A percentile compares a stretch with the other conserved stretches of the same genome.
Evolutionary conservation across 2,329 filamentous ascomycete species (phyloP).

Genomic region (Hypoxylon sp.): DNA sequence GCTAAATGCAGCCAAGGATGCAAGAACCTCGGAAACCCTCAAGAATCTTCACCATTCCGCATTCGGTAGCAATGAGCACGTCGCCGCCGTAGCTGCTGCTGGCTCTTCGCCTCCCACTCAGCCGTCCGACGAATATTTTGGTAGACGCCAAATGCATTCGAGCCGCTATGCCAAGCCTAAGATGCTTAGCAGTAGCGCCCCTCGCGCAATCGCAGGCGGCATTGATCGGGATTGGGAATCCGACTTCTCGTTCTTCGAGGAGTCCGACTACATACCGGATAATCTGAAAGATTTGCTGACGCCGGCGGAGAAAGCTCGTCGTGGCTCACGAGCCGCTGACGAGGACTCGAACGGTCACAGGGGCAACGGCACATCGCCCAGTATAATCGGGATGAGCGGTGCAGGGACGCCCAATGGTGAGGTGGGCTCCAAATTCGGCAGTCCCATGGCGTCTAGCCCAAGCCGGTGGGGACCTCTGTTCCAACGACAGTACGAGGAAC

Average conservation of each 20-base stretch:
- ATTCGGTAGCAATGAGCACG: conserved; percentile 74
- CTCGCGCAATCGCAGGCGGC: conserved; percentile 71
- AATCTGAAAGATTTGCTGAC: conserved; percentile 74
- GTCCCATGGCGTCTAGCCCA: conserved; percentile 68
- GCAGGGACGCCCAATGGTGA: conserved; percentile 57
- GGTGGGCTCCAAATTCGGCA: conserved; percentile 68
- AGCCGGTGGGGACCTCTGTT: conserved; percentile 72
- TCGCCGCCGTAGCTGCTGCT: conserved; percentile 60
- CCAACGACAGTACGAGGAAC: conserved; percentile 70
- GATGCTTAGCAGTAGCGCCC: conserved; percentile 75
- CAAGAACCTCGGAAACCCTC: conserved; percentile 71
- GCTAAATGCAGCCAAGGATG: conserved; percentile 70
- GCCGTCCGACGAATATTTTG: conserved; percentile 68
- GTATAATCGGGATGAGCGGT: conserved; percentile 54
- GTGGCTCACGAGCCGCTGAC: conserved; percentile 70
- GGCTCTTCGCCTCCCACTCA: conserved; percentile 51
- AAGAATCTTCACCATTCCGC: conserved; percentile 75
- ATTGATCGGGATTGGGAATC: conserved; percentile 74
- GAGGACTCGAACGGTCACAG: conserved; percentile 58
- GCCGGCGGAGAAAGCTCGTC: conserved; percentile 73
- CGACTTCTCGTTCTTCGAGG: conserved; percentile 81
- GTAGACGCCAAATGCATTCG: conserved; percentile 78
- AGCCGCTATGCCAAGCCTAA: conserved; percentile 75
- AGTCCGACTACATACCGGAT: conserved; percentile 82
- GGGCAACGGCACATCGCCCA: conserved; percentile 52